phyloP scores from a whole-genome alignment of 805 yeast species.

The Nematodospora valgi region DNA sequence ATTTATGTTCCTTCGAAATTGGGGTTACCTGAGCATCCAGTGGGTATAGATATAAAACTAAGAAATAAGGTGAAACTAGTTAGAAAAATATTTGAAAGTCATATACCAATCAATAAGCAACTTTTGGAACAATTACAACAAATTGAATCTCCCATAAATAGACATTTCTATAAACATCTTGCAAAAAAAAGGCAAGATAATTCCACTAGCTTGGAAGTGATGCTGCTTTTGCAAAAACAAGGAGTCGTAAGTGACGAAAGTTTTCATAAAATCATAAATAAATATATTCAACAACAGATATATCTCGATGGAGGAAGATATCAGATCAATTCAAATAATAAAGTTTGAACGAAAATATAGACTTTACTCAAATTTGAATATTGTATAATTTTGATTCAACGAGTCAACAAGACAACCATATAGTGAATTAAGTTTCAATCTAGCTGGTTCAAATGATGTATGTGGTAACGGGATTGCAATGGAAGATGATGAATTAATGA shows the following conservation, averaged over 20 bases:
- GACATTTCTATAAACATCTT: slow-evolving; percentile 7
- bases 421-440: slow-evolving; percentile 4
- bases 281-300: slow-evolving; percentile 20
- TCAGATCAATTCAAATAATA: background rate
- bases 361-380: slow-evolving; percentile 17
- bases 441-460: slow-evolving; percentile 5
- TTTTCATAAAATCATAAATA: slow-evolving; percentile 24
- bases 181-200: slow-evolving; percentile 9
- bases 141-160: slow-evolving; percentile 8
- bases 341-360: background rate
- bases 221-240: too few species aligned
- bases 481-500: background rate
- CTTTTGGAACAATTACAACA: slow-evolving; percentile 16
- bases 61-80: slow-evolving; percentile 20
- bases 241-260: slow-evolving; percentile 24
- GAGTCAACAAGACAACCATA: slow-evolving; percentile 41
- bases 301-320: slow-evolving; percentile 15
- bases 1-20: slow-evolving; percentile 26
- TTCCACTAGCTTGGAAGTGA: slow-evolving; percentile 8
- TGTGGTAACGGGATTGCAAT: slow-evolving; percentile 3
- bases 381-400: slow-evolving; percentile 35
- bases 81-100: slow-evolving; percentile 16
- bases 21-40: slow-evolving; percentile 30
- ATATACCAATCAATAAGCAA: slow-evolving; percentile 19
- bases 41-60: slow-evolving; percentile 23